Percentiles rank a stretch among this genome's conserved stretches.
Evolutionary conservation across 331 rosid species (phyloP).

Genomic region (Malus hybrid): DNA sequence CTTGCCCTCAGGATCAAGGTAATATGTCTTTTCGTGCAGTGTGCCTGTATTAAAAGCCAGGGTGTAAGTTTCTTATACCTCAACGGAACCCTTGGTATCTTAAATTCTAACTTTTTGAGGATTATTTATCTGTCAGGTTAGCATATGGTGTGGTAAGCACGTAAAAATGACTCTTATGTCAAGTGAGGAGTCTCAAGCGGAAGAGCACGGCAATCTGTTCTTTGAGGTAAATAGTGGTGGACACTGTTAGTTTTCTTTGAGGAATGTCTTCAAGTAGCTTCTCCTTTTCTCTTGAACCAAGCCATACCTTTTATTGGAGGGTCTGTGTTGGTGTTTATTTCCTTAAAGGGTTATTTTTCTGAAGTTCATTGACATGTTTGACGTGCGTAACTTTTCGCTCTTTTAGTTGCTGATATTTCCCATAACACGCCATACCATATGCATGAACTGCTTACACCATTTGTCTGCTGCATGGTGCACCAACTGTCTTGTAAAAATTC

Average conservation of each 20-base stretch:
- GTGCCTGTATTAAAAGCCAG: neutral
- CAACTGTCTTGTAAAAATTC: slow-evolving; percentile 11
- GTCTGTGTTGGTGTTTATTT: neutral
- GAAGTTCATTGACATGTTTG: neutral
- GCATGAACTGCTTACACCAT: neutral
- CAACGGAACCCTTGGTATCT: neutral
- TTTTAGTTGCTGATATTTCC: neutral
- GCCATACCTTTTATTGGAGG: neutral
- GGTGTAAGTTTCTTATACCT: neutral
- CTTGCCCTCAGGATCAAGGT: slow-evolving; percentile 75
- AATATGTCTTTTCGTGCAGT: slow-evolving; percentile 7
- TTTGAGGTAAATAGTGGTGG: slow-evolving; percentile 53
- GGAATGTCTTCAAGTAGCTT: too few relatives aligned
- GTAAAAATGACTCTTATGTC: slow-evolving; percentile 80
- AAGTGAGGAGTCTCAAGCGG: slow-evolving; percentile 73
- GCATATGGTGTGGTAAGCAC: slow-evolving; percentile 81
- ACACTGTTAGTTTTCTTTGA: neutral
- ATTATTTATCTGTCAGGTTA: slow-evolving; percentile 40
- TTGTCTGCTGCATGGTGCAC: slow-evolving; percentile 10
- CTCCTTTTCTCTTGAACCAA: neutral
- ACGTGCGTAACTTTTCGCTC: neutral
- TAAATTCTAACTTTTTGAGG: neutral
- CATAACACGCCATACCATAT: neutral
- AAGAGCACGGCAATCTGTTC: slow-evolving; percentile 61
- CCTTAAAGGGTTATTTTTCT: neutral